These are phyloP conservation scores for Zea mays DNA, from an alignment of 176 grass and related monocot species.

Conservation along the genomic window DNA sequence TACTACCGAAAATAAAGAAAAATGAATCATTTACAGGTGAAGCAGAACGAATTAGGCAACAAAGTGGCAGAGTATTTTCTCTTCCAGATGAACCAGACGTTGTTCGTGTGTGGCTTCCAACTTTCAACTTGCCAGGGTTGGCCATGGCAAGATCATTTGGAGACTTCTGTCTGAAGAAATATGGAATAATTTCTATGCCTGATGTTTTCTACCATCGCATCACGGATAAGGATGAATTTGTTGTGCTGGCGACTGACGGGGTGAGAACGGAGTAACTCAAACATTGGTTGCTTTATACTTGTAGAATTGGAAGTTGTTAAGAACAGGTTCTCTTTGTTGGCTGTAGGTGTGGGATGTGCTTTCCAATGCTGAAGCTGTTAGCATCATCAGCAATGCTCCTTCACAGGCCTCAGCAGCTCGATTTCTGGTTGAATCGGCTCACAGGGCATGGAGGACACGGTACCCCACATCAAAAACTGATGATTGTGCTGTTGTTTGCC, in stretches of 20 bases:
- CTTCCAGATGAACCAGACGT: slow-evolving; percentile 71
- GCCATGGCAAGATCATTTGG: slow-evolving; percentile 88
- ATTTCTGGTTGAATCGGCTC: slow-evolving; percentile 64
- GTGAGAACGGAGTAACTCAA: slow-evolving; percentile 47
- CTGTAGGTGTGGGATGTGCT: slow-evolving; percentile 81
- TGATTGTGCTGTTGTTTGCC: slow-evolving; percentile 74
- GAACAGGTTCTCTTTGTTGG: slow-evolving; percentile 9
- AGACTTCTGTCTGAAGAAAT: slow-evolving; percentile 75
- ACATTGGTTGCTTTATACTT: slow-evolving; percentile 28
- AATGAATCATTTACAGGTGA: slow-evolving; percentile 53
- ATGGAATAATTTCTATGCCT: slow-evolving; percentile 73
- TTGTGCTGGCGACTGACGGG: slow-evolving; percentile 79
- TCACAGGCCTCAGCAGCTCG: slow-evolving; percentile 52
- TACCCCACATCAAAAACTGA: slow-evolving; percentile 65
- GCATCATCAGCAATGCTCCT: slow-evolving; percentile 49
- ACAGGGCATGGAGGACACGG: slow-evolving; percentile 48
- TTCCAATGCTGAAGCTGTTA: slow-evolving; percentile 61
- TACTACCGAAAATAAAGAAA: slow-evolving; percentile 30
- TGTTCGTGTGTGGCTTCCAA: slow-evolving; percentile 82
- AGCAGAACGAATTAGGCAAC: slow-evolving; percentile 65
- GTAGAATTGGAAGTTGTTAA: slow-evolving; percentile 2
- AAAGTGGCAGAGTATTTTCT: slow-evolving; percentile 68
- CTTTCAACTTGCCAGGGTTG: slow-evolving; percentile 61
- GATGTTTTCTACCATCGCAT: slow-evolving; percentile 60
- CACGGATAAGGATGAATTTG: slow-evolving; percentile 66